Evolutionary conservation across 1,284 basidiomycete species (phyloP).

Genomic region (Pseudozyma pruni): DNA sequence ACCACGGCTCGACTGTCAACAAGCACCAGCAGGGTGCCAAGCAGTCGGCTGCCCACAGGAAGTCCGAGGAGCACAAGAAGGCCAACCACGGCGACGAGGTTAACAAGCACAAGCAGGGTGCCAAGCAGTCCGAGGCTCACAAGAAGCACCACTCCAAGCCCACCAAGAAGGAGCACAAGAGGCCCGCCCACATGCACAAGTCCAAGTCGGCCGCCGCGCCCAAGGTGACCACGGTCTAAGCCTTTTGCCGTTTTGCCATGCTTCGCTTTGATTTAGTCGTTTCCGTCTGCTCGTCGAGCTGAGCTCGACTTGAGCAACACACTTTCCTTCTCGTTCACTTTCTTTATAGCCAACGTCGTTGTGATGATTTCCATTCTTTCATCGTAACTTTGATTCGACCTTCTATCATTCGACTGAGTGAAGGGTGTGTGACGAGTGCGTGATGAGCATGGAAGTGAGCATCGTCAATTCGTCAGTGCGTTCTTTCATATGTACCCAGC

Average conservation of each 20-base stretch:
- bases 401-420: no score
- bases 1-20: conserved; percentile 10
- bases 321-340: neutral
- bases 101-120: conserved; percentile 15
- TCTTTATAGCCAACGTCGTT: neutral
- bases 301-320: neutral
- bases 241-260: no score
- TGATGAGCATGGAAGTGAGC: no score
- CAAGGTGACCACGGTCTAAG: neutral
- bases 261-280: neutral
- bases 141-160: neutral
- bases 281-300: conserved; percentile 2
- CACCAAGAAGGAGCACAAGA: conserved; percentile 24
- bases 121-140: conserved; percentile 10
- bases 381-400: no score
- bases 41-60: conserved; percentile 9
- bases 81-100: conserved; percentile 2
- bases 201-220: conserved; percentile 10
- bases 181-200: conserved; percentile 30
- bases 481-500: no score
- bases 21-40: conserved; percentile 18
- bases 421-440: no score
- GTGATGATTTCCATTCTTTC: no score
- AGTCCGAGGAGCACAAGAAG: neutral
- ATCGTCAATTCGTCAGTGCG: no score